Conservation (phyloP, 2,329 filamentous ascomycete species). For the Penicillium sp. region DNA sequence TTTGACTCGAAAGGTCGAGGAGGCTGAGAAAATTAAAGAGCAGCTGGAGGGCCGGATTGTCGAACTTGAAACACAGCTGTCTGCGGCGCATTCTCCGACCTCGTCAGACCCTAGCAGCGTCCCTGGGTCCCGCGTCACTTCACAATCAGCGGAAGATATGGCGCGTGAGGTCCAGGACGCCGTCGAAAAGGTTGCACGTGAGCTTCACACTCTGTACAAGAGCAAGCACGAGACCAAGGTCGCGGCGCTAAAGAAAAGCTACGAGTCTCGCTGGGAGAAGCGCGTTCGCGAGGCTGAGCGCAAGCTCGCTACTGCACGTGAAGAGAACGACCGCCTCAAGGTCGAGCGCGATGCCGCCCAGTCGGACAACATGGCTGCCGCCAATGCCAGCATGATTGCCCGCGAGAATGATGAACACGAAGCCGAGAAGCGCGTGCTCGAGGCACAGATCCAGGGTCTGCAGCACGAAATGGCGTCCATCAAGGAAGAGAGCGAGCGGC, state of each 20-base stretch:
- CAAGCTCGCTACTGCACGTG: slow-evolving; percentile 61
- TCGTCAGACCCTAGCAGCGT: slow-evolving; percentile 29
- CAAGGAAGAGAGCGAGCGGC: slow-evolving; percentile 61
- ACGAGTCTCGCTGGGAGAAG: slow-evolving; percentile 87
- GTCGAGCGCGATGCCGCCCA: slow-evolving; percentile 61
- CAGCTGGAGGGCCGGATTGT: slow-evolving; percentile 43
- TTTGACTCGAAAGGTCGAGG: slow-evolving; percentile 68
- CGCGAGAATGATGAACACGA: slow-evolving; percentile 57
- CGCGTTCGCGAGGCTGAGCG: slow-evolving; percentile 71
- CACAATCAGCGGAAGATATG: slow-evolving; percentile 44
- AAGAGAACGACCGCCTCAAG: slow-evolving; percentile 71
- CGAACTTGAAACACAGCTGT: slow-evolving; percentile 45
- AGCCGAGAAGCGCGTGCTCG: slow-evolving; percentile 62
- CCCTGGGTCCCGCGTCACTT: slow-evolving; percentile 27
- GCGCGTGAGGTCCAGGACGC: slow-evolving; percentile 71
- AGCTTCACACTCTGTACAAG: slow-evolving; percentile 91
- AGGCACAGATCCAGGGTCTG: slow-evolving; percentile 69
- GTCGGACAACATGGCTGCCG: slow-evolving; percentile 48
- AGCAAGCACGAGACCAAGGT: slow-evolving; percentile 97
- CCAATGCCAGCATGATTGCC: slow-evolving; percentile 42
- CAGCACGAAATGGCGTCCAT: slow-evolving; percentile 66
- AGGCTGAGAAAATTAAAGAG: slow-evolving; percentile 59
- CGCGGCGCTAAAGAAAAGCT: slow-evolving; percentile 71
- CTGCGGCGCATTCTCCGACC: slow-evolving; percentile 36
- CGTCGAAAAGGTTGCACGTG: slow-evolving; percentile 86